Base-by-base conservation (phyloP, 1,284 basidiomycete species). In the Cryptococcus sp. region DNA sequence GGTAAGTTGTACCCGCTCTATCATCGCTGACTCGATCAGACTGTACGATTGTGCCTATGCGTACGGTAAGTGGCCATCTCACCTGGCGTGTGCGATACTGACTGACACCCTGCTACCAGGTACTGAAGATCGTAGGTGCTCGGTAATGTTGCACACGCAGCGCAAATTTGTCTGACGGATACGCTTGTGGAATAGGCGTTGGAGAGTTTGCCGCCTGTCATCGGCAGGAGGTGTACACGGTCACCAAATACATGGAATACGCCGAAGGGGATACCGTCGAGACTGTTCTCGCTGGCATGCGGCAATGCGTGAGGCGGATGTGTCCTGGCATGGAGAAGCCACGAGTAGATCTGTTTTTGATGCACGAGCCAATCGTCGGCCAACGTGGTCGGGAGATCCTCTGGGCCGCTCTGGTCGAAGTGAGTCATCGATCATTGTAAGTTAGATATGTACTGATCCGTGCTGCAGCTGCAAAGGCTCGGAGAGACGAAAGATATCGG, bases 181-280 rank as follows among this genome's bases (percentile, higher is more conserved):
- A 35, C 4, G 3, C 31, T 35, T 35, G 31, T 35, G 31, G 13
- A 13, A 35, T 35, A 35, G 31, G 31, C 13, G 31, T 35, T 8
- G 42, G 42, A n/a, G n/a, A n/a, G 6, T 45, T 45, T 11, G 42
- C 42, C 22, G 22, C n/a, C n/a, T 22, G n/a, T 45, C 22, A 19
- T 19, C 50, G 50, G 15, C 42, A 35, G 7, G 38, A 41, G 8
- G 40, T 52, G 16, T 52, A 42, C 50, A 19, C 42, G 1, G 42
- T 39, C 19, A 52, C 50, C 35, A 52, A 52, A 40, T 52, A 45
- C 11, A 45, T 45, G 42, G 42, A 45, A 22, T 45, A 45, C 22
- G 8, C n/a, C 8, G n/a, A n/a, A 8, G 42, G 42, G n/a, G 42
- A 45, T 11, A 45, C n/a, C 8, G 42, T 45, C 42, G 42, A n/a